Base-by-base conservation (phyloP, 768 basidiomycete species). In the Hebeloma cylindrosporum region DNA sequence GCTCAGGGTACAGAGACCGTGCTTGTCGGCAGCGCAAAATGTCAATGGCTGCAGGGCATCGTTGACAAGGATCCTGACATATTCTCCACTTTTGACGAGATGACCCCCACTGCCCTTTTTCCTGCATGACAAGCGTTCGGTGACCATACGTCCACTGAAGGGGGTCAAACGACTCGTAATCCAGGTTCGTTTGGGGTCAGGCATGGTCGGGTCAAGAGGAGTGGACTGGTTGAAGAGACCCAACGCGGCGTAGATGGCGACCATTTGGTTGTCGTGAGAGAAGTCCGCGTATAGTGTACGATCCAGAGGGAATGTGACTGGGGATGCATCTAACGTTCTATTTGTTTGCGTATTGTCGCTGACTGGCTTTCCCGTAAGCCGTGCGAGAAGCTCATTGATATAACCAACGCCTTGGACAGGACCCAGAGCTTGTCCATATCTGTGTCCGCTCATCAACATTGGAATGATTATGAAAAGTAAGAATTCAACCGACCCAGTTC, bases 321-420 rank as follows among this genome's bases (percentile, higher is more conserved):
- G 78, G 3, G 75, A 72, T 0, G 68, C 55, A 58, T 86, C 82
- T 21, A 93, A 73, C 0, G 89, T 92, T 7, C 63, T 64, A 63
- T 93, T 93, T 2, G 85, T 88, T 54, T 86, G 83, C 0, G 88
- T 91, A 50, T 74, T 57, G 62, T 91, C 88, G 29, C 60, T 60
- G 21, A 89, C 85, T 1, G 80, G 77, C 11, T 60, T 63, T 11
- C 72, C 72, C 0, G 83, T 88, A 31, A 95, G 73, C 8, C 93
- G 80, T 0, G 89, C 88, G 16, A 94, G 61, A n/a, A 95, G 77
- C 66, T 94, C 92, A 60, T 92, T 93, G 57, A 88, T 72, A 60
- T 88, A 95, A 5, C 92, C 93, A 3, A 93, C 83, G 23, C 90
- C 89, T 59, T 89, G 88, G 5, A 90, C 80, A 4, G 70, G 82